Evolutionary conservation across 441 rosid species (phyloP).

Genomic region (Populus hybrid): DNA sequence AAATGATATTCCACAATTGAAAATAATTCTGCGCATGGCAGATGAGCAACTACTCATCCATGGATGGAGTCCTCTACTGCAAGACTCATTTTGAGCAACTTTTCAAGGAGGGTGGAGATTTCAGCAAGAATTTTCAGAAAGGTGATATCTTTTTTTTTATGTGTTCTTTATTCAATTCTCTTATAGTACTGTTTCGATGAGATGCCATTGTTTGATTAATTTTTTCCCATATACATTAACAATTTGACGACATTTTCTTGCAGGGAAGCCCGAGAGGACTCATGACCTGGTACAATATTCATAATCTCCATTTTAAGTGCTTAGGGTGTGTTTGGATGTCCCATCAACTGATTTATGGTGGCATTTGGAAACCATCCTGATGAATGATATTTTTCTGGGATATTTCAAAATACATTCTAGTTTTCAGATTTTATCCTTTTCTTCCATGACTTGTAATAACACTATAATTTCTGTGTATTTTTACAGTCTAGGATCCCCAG

Average conservation of each 20-base stretch:
- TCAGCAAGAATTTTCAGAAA: constrained; percentile 85
- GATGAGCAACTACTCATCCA: constrained; percentile 97
- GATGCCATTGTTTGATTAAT: background rate
- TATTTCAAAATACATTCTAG: background rate
- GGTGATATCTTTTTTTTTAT: constrained; percentile 31
- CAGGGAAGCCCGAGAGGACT: constrained; percentile 67
- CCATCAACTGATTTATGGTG: background rate
- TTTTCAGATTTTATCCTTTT: background rate
- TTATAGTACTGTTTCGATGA: background rate
- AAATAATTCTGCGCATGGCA: constrained; percentile 10
- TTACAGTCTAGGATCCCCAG: constrained; percentile 74
- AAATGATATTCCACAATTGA: background rate
- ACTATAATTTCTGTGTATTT: background rate
- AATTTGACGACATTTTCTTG: constrained; percentile 9
- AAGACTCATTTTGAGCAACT: constrained; percentile 94
- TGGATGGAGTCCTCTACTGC: constrained; percentile 97
- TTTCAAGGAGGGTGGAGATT: constrained; percentile 94
- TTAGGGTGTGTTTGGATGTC: background rate
- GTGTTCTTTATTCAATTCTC: background rate
- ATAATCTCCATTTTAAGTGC: background rate
- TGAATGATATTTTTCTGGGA: background rate
- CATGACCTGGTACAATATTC: constrained; percentile 49
- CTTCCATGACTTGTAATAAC: background rate
- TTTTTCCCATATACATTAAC: background rate
- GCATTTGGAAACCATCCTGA: background rate